Percentiles rank a stretch among this genome's conserved stretches.
These are phyloP conservation scores for Hypoxylon fuscum DNA, from an alignment of 495 filamentous ascomycete species.

Conservation along the genomic window DNA sequence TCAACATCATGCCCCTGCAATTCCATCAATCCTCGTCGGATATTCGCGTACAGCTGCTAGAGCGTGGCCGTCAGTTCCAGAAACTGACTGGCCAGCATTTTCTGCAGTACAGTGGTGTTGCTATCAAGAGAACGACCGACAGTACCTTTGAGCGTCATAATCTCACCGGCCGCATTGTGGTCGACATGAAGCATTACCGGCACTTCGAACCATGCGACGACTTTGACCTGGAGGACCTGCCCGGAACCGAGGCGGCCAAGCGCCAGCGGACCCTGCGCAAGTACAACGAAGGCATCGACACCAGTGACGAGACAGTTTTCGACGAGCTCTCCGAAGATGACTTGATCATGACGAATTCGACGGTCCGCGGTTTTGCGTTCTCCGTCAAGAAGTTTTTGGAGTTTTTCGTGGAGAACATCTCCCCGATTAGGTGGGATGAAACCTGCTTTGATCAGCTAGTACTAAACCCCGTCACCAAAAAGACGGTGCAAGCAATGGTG, in stretches of 20 bases:
- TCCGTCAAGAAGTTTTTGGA: constrained; percentile 44
- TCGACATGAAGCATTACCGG: constrained; percentile 49
- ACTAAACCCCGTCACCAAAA: constrained; percentile 59
- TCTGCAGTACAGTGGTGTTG: constrained; percentile 23
- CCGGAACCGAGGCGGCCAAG: constrained; percentile 31
- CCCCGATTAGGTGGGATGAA: constrained; percentile 42
- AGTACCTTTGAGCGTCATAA: neutral
- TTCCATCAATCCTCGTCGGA: constrained; percentile 35
- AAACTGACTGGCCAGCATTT: constrained; percentile 17
- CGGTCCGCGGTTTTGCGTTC: constrained; percentile 50
- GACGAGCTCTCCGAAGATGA: constrained; percentile 43
- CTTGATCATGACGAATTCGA: constrained; percentile 41
- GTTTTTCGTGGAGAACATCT: constrained; percentile 45
- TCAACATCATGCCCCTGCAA: constrained; percentile 40
- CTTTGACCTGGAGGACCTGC: constrained; percentile 34
- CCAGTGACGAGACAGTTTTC: neutral
- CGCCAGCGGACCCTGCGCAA: constrained; percentile 11
- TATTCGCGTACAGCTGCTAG: constrained; percentile 36
- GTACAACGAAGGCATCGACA: constrained; percentile 14
- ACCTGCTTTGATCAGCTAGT: constrained; percentile 63
- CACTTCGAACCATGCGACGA: constrained; percentile 40
- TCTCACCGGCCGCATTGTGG: constrained; percentile 34
- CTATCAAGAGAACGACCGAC: constrained; percentile 5
- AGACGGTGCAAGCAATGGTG: constrained; percentile 62
- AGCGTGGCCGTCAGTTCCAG: constrained; percentile 45